A percentile compares a stretch with the other conserved stretches of the same genome.
These are phyloP conservation scores for Aspergillaceae sp. DNA, from an alignment of 2,329 filamentous ascomycete genomes.

Conservation along the genomic window DNA sequence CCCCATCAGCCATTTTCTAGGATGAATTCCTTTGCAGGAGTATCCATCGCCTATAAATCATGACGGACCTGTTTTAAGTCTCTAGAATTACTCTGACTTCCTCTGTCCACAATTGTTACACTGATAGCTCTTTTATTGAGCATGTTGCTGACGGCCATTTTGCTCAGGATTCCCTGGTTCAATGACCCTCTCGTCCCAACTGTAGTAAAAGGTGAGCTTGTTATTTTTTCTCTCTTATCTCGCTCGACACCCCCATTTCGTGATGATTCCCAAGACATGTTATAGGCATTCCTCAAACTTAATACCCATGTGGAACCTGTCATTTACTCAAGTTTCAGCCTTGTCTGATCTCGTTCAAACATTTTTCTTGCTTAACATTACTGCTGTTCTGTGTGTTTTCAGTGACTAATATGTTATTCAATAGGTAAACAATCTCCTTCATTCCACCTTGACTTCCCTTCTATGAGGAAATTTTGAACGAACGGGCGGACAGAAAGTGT, in stretches of 20 bases:
- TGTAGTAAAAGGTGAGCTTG: constrained; percentile 38
- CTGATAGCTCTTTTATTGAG: constrained; percentile 4
- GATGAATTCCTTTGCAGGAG: constrained; percentile 44
- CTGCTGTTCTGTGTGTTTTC: constrained; percentile 11
- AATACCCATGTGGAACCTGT: constrained; percentile 58
- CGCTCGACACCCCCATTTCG: constrained; percentile 23
- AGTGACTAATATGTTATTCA: constrained; percentile 21
- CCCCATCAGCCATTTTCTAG: constrained; percentile 2
- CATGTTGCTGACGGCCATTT: constrained; percentile 2
- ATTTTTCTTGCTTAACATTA: constrained; percentile 9
- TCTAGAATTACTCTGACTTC: constrained; percentile 52
- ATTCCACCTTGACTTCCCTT: constrained; percentile 12
- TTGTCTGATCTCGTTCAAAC: constrained; percentile 48
- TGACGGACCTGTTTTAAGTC: constrained; percentile 43
- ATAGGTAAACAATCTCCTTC: constrained; percentile 24
- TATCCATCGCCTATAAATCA: constrained; percentile 50
- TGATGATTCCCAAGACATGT: constrained; percentile 56
- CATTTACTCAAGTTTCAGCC: constrained; percentile 56
- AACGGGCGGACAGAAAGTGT: constrained; percentile 60
- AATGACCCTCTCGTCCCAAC: neutral
- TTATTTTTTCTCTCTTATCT: constrained; percentile 4
- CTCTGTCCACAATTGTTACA: constrained; percentile 2
- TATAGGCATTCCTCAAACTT: constrained; percentile 62
- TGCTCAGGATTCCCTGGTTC: neutral
- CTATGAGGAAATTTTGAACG: constrained; percentile 58